phyloP scores from a whole-genome alignment of 2,329 filamentous ascomycete species.

The Talaromyces sp. region DNA sequence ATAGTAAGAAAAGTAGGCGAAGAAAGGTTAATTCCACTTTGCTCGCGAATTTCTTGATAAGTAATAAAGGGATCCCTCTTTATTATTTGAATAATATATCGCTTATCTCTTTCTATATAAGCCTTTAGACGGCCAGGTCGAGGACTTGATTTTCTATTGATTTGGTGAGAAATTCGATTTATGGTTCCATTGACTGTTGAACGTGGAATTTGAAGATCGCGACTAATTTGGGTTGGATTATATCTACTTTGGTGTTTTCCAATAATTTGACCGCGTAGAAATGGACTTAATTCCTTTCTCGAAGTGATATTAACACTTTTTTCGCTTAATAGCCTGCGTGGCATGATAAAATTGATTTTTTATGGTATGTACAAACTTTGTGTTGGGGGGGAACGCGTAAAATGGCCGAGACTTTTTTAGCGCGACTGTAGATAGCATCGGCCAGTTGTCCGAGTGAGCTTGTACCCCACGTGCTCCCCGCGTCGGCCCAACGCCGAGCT shows the following conservation, averaged over 20 bases:
- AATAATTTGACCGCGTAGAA: not conserved
- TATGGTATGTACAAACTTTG: too few relatives aligned
- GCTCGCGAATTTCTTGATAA: not conserved
- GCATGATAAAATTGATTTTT: not conserved
- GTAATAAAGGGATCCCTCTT: not conserved
- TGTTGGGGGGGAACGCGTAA: too few relatives aligned
- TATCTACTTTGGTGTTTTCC: not conserved
- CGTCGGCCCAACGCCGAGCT: not conserved
- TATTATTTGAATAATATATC: not conserved
- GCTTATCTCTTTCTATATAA: not conserved
- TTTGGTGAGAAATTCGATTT: not conserved
- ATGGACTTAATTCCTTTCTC: not conserved
- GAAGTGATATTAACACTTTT: not conserved
- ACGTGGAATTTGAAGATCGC: not conserved
- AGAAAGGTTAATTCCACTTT: not conserved
- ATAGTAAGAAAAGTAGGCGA: too few relatives aligned
- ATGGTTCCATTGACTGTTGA: not conserved
- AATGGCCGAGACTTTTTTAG: too few relatives aligned
- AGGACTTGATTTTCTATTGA: not conserved
- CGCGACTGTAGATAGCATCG: not conserved
- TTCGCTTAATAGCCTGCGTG: not conserved
- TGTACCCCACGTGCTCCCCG: not conserved
- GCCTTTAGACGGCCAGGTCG: not conserved
- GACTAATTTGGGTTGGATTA: not conserved
- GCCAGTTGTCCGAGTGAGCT: not conserved